Evolutionary conservation across 495 filamentous ascomycete species (phyloP), one percentile per base, ranked within the genome.

Genomic region (Aeminium ludgeri): DNA sequence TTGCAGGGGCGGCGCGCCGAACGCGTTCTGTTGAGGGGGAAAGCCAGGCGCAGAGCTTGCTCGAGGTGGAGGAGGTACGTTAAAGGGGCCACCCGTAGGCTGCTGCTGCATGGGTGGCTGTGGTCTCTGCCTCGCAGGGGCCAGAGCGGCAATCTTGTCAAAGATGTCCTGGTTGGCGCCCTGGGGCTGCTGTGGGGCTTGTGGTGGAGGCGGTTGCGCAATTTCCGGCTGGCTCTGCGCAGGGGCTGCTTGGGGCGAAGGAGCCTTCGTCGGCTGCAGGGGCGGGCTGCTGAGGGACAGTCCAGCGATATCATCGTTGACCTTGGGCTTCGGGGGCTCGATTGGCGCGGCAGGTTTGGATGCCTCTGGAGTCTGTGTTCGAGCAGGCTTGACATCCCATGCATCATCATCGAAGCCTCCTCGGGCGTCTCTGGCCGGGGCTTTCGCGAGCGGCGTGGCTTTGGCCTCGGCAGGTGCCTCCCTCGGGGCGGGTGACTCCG

Each of bases 341-440:
- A 25, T 38, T 1, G 36, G 33, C 19, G n/a, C 20, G 3, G 41
- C 32, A 10, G 32, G 10, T 16, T 17, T 36, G 11, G 11, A 6
- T 10, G 18, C 11, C 25, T 39, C 38, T 5, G 38, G 30, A 23
- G 57, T 48, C 46, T 64, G 55, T 46, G 76, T 71, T 57, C 76
- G 82, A n/a, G 82, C 68, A n/a, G 86, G 82, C 64, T 95, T 95
- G 7, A 89, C 77, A 54, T 86, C 82, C 89, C 89, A 99, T 20
- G 91, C 91, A 65, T 95, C 83, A 52, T 97, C 91, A 31, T 99
- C 89, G 47, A 99, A 96, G 10, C 46, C 46, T 16, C 85, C 85
- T 36, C 40, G 35, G 12, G 50, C 15, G 29, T 50, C 48, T 17
- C 50, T 20, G 15, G 55, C 43, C 15, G 75, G 67, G 42, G 65